Evolutionary conservation across 2,329 filamentous ascomycete genomes (phyloP).

Genomic region (Penicillium vulpinum): DNA sequence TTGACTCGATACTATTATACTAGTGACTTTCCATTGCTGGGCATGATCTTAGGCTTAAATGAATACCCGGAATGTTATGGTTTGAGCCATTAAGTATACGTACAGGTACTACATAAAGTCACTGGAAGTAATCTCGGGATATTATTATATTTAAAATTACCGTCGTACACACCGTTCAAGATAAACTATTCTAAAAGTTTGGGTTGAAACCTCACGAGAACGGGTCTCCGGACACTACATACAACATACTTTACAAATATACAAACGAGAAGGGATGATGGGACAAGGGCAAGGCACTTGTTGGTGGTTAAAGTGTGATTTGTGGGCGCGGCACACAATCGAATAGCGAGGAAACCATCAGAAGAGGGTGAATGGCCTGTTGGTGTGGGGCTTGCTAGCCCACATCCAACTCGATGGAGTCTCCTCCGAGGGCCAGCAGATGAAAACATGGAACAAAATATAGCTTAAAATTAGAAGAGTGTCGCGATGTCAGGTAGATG

Average conservation of each 20-base stretch:
- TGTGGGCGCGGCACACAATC: neutral
- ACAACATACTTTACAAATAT: too few species aligned
- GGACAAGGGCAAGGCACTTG: neutral
- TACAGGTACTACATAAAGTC: neutral
- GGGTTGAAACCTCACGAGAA: too few species aligned
- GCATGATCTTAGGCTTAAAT: neutral
- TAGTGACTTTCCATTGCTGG: neutral
- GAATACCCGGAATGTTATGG: neutral
- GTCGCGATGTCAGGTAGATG: neutral
- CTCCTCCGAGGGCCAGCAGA: neutral
- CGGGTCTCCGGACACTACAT: neutral
- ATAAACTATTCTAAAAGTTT: neutral
- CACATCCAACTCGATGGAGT: neutral
- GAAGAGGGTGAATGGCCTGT: neutral
- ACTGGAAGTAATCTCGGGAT: neutral
- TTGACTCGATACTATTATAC: neutral
- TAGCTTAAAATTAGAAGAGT: neutral
- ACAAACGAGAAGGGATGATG: neutral
- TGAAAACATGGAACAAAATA: neutral
- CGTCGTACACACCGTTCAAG: neutral
- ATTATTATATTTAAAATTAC: neutral
- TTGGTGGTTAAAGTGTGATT: neutral
- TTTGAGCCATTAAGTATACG: neutral
- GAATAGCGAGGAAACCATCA: neutral
- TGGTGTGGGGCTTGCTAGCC: neutral